Conservation (phyloP, 192 early-diverging fungal species). For the Umbelopsis vinacea region DNA sequence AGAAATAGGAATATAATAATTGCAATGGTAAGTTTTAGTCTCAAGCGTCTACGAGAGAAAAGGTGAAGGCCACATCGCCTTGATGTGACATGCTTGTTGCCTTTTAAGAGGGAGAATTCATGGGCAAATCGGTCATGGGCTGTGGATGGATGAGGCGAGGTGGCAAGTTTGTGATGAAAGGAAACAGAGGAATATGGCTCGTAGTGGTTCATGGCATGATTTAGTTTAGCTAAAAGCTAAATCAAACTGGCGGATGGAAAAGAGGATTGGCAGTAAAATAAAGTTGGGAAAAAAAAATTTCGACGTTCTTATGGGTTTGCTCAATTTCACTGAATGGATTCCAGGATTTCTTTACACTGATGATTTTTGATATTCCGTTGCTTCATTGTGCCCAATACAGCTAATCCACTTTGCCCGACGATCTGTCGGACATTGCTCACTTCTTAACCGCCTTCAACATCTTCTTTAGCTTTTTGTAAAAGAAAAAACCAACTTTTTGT, state of each 20-base stretch:
- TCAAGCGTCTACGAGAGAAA: background rate
- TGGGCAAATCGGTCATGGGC: slow-evolving; percentile 12
- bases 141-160: slow-evolving; percentile 34
- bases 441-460: too few species aligned
- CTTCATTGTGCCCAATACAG: too few species aligned
- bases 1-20: slow-evolving; percentile 9
- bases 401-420: too few species aligned
- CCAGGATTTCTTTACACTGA: too few species aligned
- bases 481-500: too few species aligned
- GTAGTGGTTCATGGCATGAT: slow-evolving; percentile 15
- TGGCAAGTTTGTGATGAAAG: slow-evolving; percentile 38
- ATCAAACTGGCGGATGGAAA: background rate
- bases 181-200: slow-evolving; percentile 44
- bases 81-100: slow-evolving; percentile 7
- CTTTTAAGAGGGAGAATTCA: background rate
- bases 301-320: too few species aligned
- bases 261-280: too few species aligned
- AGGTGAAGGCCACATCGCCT: background rate
- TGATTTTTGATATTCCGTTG: too few species aligned
- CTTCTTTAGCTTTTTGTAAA: too few species aligned
- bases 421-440: too few species aligned
- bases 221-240: background rate
- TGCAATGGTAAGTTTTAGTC: background rate
- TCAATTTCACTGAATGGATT: too few species aligned
- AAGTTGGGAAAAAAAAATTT: too few species aligned